Conservation (phyloP, 225 moss, liverwort and hornwort genomes). For the Marchantia polymorpha region DNA sequence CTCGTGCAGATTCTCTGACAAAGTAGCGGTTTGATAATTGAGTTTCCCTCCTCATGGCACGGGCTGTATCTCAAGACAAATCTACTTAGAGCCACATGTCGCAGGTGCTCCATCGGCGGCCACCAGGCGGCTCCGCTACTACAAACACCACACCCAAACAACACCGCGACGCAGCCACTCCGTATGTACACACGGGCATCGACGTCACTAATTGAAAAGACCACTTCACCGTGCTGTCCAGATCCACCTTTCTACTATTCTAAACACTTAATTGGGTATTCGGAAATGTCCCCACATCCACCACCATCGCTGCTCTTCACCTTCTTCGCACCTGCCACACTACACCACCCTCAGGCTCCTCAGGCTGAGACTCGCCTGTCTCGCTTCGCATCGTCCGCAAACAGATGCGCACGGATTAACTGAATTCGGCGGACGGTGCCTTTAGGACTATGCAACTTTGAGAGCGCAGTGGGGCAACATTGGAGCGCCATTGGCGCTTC, state of each 20-base stretch:
- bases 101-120: neutral
- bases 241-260: neutral
- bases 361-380: neutral
- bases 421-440: conserved; percentile 18
- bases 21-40: neutral
- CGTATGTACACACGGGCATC: conserved; percentile 18
- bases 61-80: neutral
- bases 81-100: neutral
- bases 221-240: conserved; percentile 9
- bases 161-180: conserved; percentile 5
- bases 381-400: too few species aligned
- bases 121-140: neutral
- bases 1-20: neutral
- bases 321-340: neutral
- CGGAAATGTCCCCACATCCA: neutral
- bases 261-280: neutral
- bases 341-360: neutral
- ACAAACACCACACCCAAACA: neutral
- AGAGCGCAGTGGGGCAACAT: conserved; percentile 15
- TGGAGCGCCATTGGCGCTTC: conserved; percentile 31
- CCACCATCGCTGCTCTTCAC: neutral
- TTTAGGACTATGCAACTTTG: conserved; percentile 27
- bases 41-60: neutral
- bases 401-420: neutral
- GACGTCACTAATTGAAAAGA: neutral